Percentiles rank a stretch among this genome's conserved stretches.
phyloP scores from a whole-genome alignment of 306 rosid species.

The Vicia villosa region DNA sequence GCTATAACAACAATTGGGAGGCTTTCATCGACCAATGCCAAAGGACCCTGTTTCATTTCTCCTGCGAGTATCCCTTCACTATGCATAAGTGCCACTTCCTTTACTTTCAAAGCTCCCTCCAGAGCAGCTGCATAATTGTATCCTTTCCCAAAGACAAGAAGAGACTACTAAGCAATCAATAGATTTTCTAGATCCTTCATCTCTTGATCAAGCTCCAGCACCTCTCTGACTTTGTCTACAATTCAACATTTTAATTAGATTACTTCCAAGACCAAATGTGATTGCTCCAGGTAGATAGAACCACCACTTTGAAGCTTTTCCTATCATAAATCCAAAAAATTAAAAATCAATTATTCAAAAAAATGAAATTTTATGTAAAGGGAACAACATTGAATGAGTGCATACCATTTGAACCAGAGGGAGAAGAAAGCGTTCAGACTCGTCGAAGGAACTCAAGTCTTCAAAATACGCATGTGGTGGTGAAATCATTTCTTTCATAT shows the following conservation, averaged over 20 bases:
- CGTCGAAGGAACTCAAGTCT: too few species aligned
- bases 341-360: conserved; percentile 9
- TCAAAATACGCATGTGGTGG: too few species aligned
- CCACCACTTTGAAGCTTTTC: conserved; percentile 62
- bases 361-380: not conserved
- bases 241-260: too few species aligned
- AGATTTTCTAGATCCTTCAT: conserved; percentile 88
- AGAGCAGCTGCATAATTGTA: conserved; percentile 93
- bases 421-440: too few species aligned
- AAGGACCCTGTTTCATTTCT: too few species aligned
- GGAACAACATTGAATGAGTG: conserved; percentile 8
- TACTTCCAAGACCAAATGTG: conserved; percentile 93
- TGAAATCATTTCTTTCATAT: too few species aligned
- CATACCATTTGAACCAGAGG: conserved; percentile 58
- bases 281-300: conserved; percentile 90
- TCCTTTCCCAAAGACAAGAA: conserved; percentile 95
- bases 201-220: conserved; percentile 79
- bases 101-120: conserved; percentile 97
- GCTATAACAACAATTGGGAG: too few species aligned
- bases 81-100: too few species aligned
- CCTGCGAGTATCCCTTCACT: too few species aligned
- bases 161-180: conserved; percentile 91
- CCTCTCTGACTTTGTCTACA: conserved; percentile 93
- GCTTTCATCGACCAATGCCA: too few species aligned
- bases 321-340: conserved; percentile 37